Evolutionary conservation across 129 eudicot species (phyloP), one percentile per base, ranked within the genome.

Genomic region (Lactuca saligna): DNA sequence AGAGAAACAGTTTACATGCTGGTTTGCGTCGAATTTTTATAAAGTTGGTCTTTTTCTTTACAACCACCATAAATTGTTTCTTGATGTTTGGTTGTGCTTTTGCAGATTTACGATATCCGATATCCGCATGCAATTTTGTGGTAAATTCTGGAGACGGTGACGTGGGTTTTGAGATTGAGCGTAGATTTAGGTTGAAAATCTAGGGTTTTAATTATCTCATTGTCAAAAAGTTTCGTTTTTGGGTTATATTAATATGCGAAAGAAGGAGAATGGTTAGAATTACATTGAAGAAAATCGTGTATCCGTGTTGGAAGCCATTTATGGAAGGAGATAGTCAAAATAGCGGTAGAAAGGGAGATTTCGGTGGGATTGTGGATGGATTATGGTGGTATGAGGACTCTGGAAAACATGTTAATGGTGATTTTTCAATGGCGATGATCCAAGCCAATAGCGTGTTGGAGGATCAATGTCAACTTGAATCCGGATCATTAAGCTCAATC

Each of bases 401-500:
- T 0, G 95, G 97, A 7, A 71, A 29, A 9, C 97, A 90, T 71
- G 85, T 82, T 13, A 57, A 87, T 72, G 91, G 95, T 8, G 95
- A 84, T 20, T 87, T 85, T 72, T 90, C 95, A 0, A 83, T 90
- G 83, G 97, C 95, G 0, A 78, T 90, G 65, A 71, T 90, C 56
- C 91, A 90, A 75, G 97, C 97, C 9, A 90, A 90, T 80, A 72
- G 44, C 37, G 57, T 83, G 46, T 56, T 90, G 44, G 97, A 90
- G 79, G 97, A 90, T 83, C 87, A 90, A 3, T 84, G 95, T 82
- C 89, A 85, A 34, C 79, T 87, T 17, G 97, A 82, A 63, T 87
- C 91, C 2, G 91, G 97, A 17, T 50, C 82, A 8, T 15, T 90
- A 82, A 84, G 91, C 68, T 81, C 70, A 1, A 57, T 16, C 41